Evolutionary conservation across 352 stramenopile genomes (phyloP), one percentile per base, ranked within the genome.

Genomic region (Globisporangium mamillatum): DNA sequence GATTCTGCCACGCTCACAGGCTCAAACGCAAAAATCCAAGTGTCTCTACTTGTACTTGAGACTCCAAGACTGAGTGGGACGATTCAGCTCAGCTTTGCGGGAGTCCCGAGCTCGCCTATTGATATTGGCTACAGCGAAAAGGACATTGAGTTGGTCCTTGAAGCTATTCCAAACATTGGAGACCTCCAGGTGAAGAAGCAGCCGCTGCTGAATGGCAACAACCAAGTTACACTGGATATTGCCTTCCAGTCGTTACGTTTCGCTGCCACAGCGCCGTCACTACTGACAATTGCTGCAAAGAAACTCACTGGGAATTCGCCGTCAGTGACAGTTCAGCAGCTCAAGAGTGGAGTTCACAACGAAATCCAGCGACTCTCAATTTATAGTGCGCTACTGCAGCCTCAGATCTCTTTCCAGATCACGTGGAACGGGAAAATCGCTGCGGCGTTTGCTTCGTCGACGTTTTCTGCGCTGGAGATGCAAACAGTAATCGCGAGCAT

Each of bases 281-380:
- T 78, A 20, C 22, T 85, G 22, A 50, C 34, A 12, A 48, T 72
- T 5, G 60, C 72, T 0, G 16, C 71, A 20, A 46, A 60, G 12
- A 63, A 57, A 8, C 52, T 86, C 3, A 63, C 55, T 4, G 77
- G 80, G 0, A 77, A 27, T 8, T 61, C 12, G 32, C 63, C 56
- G 9, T 67, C 55, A 0, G 62, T 68, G 0, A 64, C 27, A 16
- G 66, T 85, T 6, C n/a, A 64, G 22, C 63, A 57, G 4, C 50
- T 64, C n/a, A 70, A 61, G 22, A 22, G 1, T 22, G 67, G 64
- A 25, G 71, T 48, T 6, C 71, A 75, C 62, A 81, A 74, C 36
- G 76, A 81, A 36, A 72, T 85, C 27, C 81, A 88, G 46, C 68
- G 50, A 0, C 36, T 90, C 34, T 71, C 74, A 0, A 73, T 88